Evolutionary conservation across 805 yeast genomes (phyloP), one percentile per base, ranked within the genome.

Genomic region (Monosporozyma servazzii): DNA sequence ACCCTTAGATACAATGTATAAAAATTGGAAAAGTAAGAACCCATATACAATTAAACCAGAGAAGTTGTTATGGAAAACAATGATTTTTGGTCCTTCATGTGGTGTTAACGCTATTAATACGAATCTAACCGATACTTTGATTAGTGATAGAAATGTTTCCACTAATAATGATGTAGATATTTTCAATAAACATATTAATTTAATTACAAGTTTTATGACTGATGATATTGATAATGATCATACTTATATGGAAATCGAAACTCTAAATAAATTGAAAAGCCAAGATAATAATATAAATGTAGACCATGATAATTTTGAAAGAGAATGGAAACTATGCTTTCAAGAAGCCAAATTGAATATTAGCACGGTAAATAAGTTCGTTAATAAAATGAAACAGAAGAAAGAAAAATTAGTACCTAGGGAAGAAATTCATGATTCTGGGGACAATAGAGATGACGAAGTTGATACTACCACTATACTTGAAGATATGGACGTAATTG

Each of bases 61-160:
- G 0, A 73, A 74, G 42, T 69, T 88, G 13, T 55, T 88, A 13
- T 88, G 96, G 96, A 86, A 84, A 58, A 89, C 90, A 1, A 75
- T 86, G 67, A 76, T 86, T n/a, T 76, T 81, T 59, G 95, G 95
- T 0, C 91, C 93, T 0, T 83, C 90, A 0, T 88, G 93, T 21
- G 96, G 95, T 13, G 82, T 88, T 36, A 84, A 85, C 59, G 72
- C 73, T 21, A 68, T 69, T 20, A 71, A 69, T 6, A 60, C 54
- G 9, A 56, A 46, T 42, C 54, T 57, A 11, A 44, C 50, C 11
- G 51, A 54, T 5, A 39, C 50, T 7, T 46, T 51, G 1, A 18
- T 36, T 5, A 7, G 11, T 13, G 20, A 30, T 5, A 17, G 17
- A 20, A 45, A 21, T 15, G 37, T 5, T 18, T 4, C 20, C 5